phyloP scores from a whole-genome alignment of 352 stramenopile species.

The Pythium biforme region DNA sequence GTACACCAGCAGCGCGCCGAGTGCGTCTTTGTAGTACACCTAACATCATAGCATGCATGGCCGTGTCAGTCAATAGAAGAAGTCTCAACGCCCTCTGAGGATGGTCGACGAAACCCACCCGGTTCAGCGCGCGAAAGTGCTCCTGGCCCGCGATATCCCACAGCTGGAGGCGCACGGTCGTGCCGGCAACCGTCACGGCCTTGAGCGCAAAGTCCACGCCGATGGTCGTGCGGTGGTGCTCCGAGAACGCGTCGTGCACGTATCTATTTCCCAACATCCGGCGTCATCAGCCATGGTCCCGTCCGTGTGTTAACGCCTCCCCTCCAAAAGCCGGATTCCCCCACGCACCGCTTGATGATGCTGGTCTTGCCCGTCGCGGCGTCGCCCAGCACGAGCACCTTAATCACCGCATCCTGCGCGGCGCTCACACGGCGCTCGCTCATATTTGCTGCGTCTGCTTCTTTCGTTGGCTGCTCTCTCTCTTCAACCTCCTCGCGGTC shows the following conservation, averaged over 20 bases:
- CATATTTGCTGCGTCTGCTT: constrained; percentile 41
- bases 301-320: too few species aligned
- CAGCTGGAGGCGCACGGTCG: constrained; percentile 89
- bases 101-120: constrained; percentile 34
- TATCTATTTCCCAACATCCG: constrained; percentile 60
- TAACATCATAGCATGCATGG: constrained; percentile 1
- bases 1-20: constrained; percentile 91
- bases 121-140: constrained; percentile 92
- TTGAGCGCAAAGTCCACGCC: constrained; percentile 93
- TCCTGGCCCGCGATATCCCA: constrained; percentile 95
- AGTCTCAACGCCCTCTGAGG: neutral
- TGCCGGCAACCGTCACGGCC: constrained; percentile 81
- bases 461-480: neutral
- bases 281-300: too few species aligned
- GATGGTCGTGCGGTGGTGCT: constrained; percentile 92
- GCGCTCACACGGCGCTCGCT: constrained; percentile 67
- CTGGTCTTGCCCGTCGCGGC: constrained; percentile 91
- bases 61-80: neutral
- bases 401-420: constrained; percentile 88
- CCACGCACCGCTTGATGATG: constrained; percentile 88
- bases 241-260: constrained; percentile 90
- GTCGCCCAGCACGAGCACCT: constrained; percentile 90
- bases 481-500: constrained; percentile 26
- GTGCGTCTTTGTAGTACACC: constrained; percentile 93
- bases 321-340: neutral